phyloP scores from a whole-genome alignment of 2,329 filamentous ascomycete species.

The Trichoderma gracile region DNA sequence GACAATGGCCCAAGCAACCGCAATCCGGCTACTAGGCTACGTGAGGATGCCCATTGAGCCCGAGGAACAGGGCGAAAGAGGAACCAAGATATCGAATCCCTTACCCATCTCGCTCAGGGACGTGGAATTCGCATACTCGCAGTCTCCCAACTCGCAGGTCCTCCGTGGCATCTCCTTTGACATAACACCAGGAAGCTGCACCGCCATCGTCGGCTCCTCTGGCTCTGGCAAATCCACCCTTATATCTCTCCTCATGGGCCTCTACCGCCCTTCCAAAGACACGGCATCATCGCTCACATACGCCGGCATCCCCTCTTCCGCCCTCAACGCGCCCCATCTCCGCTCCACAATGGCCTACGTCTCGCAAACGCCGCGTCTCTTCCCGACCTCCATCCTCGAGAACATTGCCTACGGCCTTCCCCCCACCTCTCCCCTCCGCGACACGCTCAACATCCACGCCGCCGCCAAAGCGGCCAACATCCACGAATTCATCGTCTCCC shows the following conservation, averaged over 20 bases:
- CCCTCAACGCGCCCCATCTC: slow-evolving; percentile 61
- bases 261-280: slow-evolving; percentile 56
- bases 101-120: slow-evolving; percentile 52
- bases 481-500: slow-evolving; percentile 71
- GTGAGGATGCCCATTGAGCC: slow-evolving; percentile 56
- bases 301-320: slow-evolving; percentile 55
- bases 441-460: slow-evolving; percentile 45
- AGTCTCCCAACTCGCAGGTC: slow-evolving; percentile 52
- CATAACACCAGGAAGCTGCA: slow-evolving; percentile 63
- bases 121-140: slow-evolving; percentile 72
- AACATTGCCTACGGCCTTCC: slow-evolving; percentile 78
- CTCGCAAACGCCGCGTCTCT: slow-evolving; percentile 71
- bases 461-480: slow-evolving; percentile 65
- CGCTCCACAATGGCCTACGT: slow-evolving; percentile 67
- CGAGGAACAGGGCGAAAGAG: slow-evolving; percentile 60
- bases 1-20: slow-evolving; percentile 70
- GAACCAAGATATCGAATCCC: slow-evolving; percentile 31
- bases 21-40: slow-evolving; percentile 70
- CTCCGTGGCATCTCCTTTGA: slow-evolving; percentile 66
- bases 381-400: slow-evolving; percentile 60
- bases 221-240: slow-evolving; percentile 93
- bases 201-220: slow-evolving; percentile 78
- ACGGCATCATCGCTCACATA: slow-evolving; percentile 55
- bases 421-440: slow-evolving; percentile 52
- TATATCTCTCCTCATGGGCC: slow-evolving; percentile 68